A percentile compares a stretch with the other conserved stretches of the same genome.
Conservation (phyloP, 2,329 filamentous ascomycete genomes). For the Neopestalotiopsis sp. region DNA sequence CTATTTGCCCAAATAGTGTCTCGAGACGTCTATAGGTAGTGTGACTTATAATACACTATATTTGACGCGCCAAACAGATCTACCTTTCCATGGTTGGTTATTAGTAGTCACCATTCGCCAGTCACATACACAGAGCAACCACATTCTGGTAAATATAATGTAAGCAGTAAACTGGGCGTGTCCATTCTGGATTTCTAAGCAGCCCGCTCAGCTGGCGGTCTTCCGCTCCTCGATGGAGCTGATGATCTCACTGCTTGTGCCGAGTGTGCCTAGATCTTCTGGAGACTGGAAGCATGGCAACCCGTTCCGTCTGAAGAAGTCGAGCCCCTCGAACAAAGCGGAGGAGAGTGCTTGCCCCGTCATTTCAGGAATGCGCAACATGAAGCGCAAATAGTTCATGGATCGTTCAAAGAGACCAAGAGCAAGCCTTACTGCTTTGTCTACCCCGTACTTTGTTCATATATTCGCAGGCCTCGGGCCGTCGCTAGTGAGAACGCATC, state of each 20-base stretch:
- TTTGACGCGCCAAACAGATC: too few relatives aligned
- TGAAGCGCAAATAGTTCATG: too few relatives aligned
- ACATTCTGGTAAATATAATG: not conserved
- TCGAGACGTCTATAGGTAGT: too few relatives aligned
- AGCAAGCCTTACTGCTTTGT: not conserved
- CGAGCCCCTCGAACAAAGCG: not conserved
- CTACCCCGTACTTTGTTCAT: not conserved
- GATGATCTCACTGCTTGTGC: not conserved
- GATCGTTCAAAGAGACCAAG: too few relatives aligned
- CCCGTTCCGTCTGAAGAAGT: not conserved
- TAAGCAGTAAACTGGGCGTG: not conserved
- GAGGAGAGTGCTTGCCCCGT: not conserved
- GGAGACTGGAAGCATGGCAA: not conserved
- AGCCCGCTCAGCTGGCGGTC: not conserved
- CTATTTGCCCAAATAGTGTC: too few relatives aligned
- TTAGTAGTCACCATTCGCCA: too few relatives aligned
- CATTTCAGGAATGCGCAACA: not conserved
- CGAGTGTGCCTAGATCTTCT: not conserved
- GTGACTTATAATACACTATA: too few relatives aligned
- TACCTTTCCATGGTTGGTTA: too few relatives aligned
- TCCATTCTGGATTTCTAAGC: constrained; percentile 11
- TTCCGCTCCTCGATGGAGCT: not conserved
- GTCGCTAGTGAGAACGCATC: constrained; percentile 1
- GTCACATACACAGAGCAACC: too few relatives aligned
- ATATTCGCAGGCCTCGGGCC: constrained; percentile 6